Percentiles rank a stretch among this genome's conserved stretches.
These are phyloP conservation scores for Erythrophleum fordii DNA, from an alignment of 306 rosid species.

Conservation along the genomic window DNA sequence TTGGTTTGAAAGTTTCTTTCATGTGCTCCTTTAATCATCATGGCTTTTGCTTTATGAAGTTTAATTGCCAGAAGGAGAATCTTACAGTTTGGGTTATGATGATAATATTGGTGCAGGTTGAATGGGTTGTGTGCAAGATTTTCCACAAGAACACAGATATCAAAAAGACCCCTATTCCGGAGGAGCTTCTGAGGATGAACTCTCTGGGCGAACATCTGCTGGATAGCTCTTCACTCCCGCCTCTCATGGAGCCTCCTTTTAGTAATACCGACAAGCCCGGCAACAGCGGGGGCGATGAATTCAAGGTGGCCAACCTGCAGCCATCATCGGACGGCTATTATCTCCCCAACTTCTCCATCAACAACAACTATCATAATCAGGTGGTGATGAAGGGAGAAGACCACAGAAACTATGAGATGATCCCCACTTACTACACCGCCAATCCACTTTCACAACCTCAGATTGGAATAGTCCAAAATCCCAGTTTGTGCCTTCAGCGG, in stretches of 20 bases:
- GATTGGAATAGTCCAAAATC: neutral
- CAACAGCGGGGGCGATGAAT: constrained; percentile 1
- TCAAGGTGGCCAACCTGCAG: constrained; percentile 12
- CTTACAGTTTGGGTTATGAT: constrained; percentile 20
- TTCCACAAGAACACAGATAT: constrained; percentile 74
- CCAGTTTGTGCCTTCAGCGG: neutral
- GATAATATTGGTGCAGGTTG: constrained; percentile 56
- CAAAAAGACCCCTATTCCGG: constrained; percentile 40
- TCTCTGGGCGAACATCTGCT: constrained; percentile 57
- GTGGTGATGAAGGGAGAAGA: constrained; percentile 39
- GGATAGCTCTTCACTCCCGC: constrained; percentile 73
- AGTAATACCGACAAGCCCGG: constrained; percentile 10
- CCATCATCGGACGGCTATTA: constrained; percentile 49
- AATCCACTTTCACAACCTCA: constrained; percentile 28
- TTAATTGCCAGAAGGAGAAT: constrained; percentile 19
- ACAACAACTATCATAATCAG: constrained; percentile 34
- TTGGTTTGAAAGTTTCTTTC: constrained; percentile 57
- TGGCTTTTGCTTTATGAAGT: constrained; percentile 23
- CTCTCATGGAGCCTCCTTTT: constrained; percentile 65
- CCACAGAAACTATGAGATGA: constrained; percentile 42
- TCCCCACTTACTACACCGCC: constrained; percentile 31
- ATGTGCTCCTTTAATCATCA: constrained; percentile 34
- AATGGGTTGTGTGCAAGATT: constrained; percentile 92
- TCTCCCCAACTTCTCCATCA: constrained; percentile 42
- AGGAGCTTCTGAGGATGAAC: constrained; percentile 48